Evolutionary conservation across 352 stramenopile genomes (phyloP).

Genomic region (Phytophthora fragariaefolia): DNA sequence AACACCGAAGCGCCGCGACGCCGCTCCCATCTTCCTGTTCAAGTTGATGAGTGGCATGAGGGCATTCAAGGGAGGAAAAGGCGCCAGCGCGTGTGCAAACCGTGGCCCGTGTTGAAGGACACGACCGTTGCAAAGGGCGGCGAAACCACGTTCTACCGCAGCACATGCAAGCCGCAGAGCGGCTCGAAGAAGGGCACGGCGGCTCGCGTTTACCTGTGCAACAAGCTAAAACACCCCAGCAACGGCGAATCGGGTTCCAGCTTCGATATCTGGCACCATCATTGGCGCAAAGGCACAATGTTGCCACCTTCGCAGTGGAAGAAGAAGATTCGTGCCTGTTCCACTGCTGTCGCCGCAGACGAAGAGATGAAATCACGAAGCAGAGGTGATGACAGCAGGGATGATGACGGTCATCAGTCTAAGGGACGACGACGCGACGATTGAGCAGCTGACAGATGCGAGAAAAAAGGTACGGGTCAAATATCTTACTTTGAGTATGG

Average conservation of each 20-base stretch:
- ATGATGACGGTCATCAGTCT: no score
- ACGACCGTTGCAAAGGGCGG: background rate
- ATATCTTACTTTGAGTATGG: background rate
- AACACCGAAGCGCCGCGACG: background rate
- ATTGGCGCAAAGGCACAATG: slow-evolving; percentile 4
- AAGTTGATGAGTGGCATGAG: slow-evolving; percentile 4
- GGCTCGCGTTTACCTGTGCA: slow-evolving; percentile 3
- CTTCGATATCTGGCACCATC: slow-evolving; percentile 8
- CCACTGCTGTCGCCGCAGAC: background rate
- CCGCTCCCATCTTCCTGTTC: background rate
- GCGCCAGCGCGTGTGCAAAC: slow-evolving; percentile 6
- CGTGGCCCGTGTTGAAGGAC: slow-evolving; percentile 5
- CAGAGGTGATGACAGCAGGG: no score
- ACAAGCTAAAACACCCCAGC: slow-evolving; percentile 6
- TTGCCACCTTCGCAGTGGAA: slow-evolving; percentile 2
- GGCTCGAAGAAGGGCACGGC: background rate
- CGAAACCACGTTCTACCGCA: slow-evolving; percentile 11
- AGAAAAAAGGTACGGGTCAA: background rate
- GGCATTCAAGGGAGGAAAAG: slow-evolving; percentile 8
- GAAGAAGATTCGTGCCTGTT: background rate
- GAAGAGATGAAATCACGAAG: background rate
- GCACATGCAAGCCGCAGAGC: slow-evolving; percentile 3
- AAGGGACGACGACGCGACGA: no score
- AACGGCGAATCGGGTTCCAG: background rate
- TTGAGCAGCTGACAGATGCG: background rate